Conservation (phyloP, 345 rosid species). For the Raphanus raphanistrum region DNA sequence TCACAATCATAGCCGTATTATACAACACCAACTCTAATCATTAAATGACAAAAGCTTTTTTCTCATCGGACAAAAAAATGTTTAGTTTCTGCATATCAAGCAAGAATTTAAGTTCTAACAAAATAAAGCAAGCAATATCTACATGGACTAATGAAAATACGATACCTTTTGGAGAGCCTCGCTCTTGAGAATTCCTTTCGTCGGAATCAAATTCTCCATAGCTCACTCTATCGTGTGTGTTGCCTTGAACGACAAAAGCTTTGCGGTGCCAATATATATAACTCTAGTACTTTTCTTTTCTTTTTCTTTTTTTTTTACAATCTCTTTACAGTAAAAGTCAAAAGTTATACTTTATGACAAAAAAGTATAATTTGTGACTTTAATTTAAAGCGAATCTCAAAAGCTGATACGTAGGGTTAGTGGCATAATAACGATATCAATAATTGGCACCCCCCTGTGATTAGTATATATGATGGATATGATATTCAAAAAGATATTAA, state of each 20-base stretch:
- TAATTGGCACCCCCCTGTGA: background rate
- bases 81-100: background rate
- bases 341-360: background rate
- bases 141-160: background rate
- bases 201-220: constrained; percentile 20
- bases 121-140: background rate
- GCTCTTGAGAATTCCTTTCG: constrained; percentile 39
- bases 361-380: background rate
- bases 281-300: background rate
- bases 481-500: background rate
- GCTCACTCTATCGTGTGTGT: background rate
- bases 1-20: background rate
- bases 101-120: background rate
- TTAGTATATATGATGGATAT: background rate
- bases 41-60: background rate
- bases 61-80: background rate
- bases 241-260: constrained; percentile 10
- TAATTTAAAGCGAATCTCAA: background rate
- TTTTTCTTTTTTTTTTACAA: background rate
- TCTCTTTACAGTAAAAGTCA: background rate
- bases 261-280: background rate
- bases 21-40: background rate
- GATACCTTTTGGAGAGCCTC: constrained; percentile 32
- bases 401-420: background rate
- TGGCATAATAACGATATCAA: background rate